Conservation (phyloP, 2,329 filamentous ascomycete genomes). For the Fusarium sp. region DNA sequence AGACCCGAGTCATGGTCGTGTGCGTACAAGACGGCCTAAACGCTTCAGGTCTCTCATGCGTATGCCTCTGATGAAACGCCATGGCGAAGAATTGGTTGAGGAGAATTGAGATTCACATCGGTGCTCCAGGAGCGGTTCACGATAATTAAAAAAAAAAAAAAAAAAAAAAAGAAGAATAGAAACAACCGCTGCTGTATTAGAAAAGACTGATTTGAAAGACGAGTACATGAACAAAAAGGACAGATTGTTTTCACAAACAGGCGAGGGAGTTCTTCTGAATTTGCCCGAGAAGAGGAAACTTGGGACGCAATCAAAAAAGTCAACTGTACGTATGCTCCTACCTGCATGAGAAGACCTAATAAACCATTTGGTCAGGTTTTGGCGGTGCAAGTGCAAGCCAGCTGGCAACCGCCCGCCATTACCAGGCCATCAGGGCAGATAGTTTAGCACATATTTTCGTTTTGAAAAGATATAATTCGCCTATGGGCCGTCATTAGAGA, state of each 20-base stretch:
- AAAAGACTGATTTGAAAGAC: not conserved
- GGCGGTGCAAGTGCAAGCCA: slow-evolving; percentile 36
- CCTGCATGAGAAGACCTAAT: not conserved
- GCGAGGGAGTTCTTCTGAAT: not conserved
- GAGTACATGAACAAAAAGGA: not conserved
- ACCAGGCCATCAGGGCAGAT: not conserved
- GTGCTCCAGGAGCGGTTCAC: not conserved
- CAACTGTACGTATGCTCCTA: not conserved
- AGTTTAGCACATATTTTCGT: not conserved
- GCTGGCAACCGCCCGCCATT: slow-evolving; percentile 23
- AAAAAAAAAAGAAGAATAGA: not conserved
- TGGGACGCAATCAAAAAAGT: not conserved
- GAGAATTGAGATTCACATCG: not conserved
- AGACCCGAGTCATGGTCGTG: slow-evolving; percentile 74
- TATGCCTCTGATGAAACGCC: slow-evolving; percentile 20
- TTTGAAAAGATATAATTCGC: not conserved
- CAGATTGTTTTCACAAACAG: not conserved
- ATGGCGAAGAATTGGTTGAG: slow-evolving; percentile 10
- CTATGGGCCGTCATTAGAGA: not conserved
- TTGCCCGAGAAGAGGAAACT: not conserved
- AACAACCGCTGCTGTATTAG: not conserved
- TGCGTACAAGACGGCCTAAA: slow-evolving; percentile 69
- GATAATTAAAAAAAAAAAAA: not conserved
- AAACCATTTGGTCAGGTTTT: not conserved
- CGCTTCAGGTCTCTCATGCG: slow-evolving; percentile 21